Base-by-base conservation (phyloP, 2,329 filamentous ascomycete genomes). In the Fusarium nurragi region DNA sequence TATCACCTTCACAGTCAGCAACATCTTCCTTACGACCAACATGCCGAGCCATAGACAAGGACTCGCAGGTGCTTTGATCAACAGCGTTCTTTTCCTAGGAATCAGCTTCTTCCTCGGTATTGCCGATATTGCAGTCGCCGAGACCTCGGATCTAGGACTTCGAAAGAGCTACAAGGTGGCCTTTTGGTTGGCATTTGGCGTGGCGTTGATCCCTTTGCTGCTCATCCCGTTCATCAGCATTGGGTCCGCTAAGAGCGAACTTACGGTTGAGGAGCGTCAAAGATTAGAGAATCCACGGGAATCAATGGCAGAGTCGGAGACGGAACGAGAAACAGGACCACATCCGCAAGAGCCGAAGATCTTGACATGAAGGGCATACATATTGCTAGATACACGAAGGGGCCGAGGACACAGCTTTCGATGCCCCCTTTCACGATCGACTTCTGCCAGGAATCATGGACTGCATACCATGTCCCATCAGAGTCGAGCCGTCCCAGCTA, bases 21-120 rank as follows among this genome's bases (percentile, higher is more conserved):
- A 88, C 62, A 84, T 91, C 49, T 91, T 90, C 73, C 84, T 90
- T 50, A 90, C 88, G 1, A 90, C 87, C 0, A 84, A 81, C 16
- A 73, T 90, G 47, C 86, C 87, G 0, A 79, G 79, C 9, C 77
- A 80, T 12, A 80, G 84, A 60, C 88, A 91, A 69, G 88, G 88
- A 0, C 75, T 90, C 3, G 89, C 88, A 0, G 89, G 88, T 3
- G 87, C 86, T 0, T 71, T 91, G 40, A 85, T 88, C 65, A 90
- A 89, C 73, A 82, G 83, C 21, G 75, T 88, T 3, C 71, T 90
- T 11, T 86, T 89, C 68, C 74, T 91, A 6, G 86, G 87, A 6
- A 87, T 90, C 49, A 86, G 87, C 3, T 77, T 91, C 26, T 83
- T 85, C 66, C 80, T 91, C 14, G 88, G 86, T 0, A 83, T 90